Evolutionary conservation across 108 stramenopile species (phyloP), one percentile per base, ranked within the genome.

Genomic region (Stephanodiscus minutulus): DNA sequence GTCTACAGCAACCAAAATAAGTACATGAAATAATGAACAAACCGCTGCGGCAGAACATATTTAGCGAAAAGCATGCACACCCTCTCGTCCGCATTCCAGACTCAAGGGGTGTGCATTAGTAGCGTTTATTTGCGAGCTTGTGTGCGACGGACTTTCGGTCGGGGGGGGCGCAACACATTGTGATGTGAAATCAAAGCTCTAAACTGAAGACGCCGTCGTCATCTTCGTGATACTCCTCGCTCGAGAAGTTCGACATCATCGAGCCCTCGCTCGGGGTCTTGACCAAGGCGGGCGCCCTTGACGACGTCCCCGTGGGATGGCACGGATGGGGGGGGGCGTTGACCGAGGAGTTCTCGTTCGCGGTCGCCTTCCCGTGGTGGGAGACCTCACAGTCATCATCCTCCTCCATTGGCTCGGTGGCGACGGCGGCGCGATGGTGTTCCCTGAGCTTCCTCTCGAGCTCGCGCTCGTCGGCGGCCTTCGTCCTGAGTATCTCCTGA

Each of bases 401-500:
- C 5, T 50, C 47, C 36, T 61, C 46, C 21, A 7, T 20, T 25
- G 58, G 13, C 43, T 61, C 22, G 7, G 20, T 12, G n/a, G 15
- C 31, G 52, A 18, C 25, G 52, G 18, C 52, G 25, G 7, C 29
- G 56, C 29, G 17, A 7, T 27, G 27, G 56, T 33, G 56, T 57
- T 31, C 31, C 56, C 7, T 12, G 3, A 21, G 56, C 28, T 9
- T 15, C 56, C 15, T 27, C 56, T 49, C 59, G 8, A 59, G 48
- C 58, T 70, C 58, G 47, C 61, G 29, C 12, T 71, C 70, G 6
- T 61, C 20, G 21, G 70, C 70, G 28, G 49, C 33, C 55, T 73
- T 73, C 43, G 72, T 73, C 52, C 56, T 62, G 28, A 70, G 37
- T 7, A 70, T 70, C n/a, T 61, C 69, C 15, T 70, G 48, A 0